phyloP scores from a whole-genome alignment of 2,329 filamentous ascomycete species.

The Bipolaris sorokiniana region DNA sequence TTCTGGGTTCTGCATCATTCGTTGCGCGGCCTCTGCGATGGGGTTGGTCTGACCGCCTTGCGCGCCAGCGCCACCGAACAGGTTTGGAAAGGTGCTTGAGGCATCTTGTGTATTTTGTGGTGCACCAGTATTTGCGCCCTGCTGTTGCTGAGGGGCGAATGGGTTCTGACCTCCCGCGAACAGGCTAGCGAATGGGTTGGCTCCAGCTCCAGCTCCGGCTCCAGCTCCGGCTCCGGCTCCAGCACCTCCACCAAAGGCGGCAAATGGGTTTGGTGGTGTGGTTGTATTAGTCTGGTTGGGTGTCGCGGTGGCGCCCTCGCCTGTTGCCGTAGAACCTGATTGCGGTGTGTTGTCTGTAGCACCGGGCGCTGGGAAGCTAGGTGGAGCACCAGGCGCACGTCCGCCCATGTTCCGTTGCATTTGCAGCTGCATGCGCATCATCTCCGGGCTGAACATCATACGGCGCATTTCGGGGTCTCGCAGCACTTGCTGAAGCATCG shows the following conservation, averaged over 20 bases:
- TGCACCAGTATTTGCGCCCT: slow-evolving; percentile 30
- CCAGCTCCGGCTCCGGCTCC: slow-evolving; percentile 18
- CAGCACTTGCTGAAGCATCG: slow-evolving; percentile 84
- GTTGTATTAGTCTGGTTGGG: slow-evolving; percentile 46
- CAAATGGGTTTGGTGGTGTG: slow-evolving; percentile 56
- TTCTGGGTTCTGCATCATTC: slow-evolving; percentile 64
- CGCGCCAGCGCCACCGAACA: slow-evolving; percentile 58
- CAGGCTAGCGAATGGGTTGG: slow-evolving; percentile 67
- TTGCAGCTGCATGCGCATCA: slow-evolving; percentile 79
- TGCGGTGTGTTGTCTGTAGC: slow-evolving; percentile 81
- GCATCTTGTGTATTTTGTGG: slow-evolving; percentile 29
- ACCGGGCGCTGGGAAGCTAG: slow-evolving; percentile 85
- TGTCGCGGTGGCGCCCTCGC: slow-evolving; percentile 45
- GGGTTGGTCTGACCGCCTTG: slow-evolving; percentile 55
- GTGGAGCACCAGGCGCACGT: slow-evolving; percentile 52
- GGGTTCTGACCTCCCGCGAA: slow-evolving; percentile 53
- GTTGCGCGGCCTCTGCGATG: slow-evolving; percentile 53
- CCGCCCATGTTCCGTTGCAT: slow-evolving; percentile 73
- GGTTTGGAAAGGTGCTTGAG: slow-evolving; percentile 47
- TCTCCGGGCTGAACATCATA: slow-evolving; percentile 91
- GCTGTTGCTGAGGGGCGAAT: slow-evolving; percentile 37
- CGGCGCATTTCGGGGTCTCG: slow-evolving; percentile 86
- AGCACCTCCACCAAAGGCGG: slow-evolving; percentile 47
- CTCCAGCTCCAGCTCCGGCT: slow-evolving; percentile 21
- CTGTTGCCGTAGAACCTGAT: slow-evolving; percentile 22